These are phyloP conservation scores for Wickerhamomyces sp. DNA, from an alignment of 1,139 yeast genomes.

Conservation along the genomic window DNA sequence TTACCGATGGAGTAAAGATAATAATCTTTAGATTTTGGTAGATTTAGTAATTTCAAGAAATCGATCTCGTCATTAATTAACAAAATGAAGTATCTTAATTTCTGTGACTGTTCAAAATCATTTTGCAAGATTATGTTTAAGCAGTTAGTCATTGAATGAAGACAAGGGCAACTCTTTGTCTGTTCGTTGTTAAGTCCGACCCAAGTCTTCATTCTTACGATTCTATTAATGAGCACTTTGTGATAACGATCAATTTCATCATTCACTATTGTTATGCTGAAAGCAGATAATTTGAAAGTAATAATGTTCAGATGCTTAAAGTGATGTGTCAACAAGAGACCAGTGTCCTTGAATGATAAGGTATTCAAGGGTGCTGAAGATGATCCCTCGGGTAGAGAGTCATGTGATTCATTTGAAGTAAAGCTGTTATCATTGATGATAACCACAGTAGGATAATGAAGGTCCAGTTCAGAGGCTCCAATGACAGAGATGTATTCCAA, in stretches of 20 bases:
- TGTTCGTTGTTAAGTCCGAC: conserved; percentile 41
- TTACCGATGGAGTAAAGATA: conserved; percentile 28
- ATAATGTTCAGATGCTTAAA: conserved; percentile 42
- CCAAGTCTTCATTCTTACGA: conserved; percentile 52
- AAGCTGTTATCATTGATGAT: conserved; percentile 16
- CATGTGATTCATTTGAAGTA: not conserved
- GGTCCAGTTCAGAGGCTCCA: conserved; percentile 24
- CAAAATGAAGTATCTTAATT: conserved; percentile 23
- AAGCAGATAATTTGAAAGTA: conserved; percentile 26
- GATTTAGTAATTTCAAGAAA: conserved; percentile 30
- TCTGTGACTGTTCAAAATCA: conserved; percentile 14
- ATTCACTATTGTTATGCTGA: conserved; percentile 21
- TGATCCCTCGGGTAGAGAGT: not conserved
- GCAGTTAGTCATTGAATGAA: conserved; percentile 30
- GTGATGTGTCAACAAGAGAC: conserved; percentile 14
- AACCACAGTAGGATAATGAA: conserved; percentile 22
- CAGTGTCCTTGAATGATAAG: conserved; percentile 8
- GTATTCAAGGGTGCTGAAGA: conserved; percentile 9
- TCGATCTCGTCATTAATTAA: conserved; percentile 36
- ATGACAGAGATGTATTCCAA: conserved; percentile 14
- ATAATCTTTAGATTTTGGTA: conserved; percentile 20
- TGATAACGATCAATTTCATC: conserved; percentile 24
- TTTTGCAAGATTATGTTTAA: conserved; percentile 24
- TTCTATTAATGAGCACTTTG: conserved; percentile 35
- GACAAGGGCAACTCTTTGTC: conserved; percentile 20